A percentile compares a stretch with the other conserved stretches of the same genome.
phyloP scores from a whole-genome alignment of 108 stramenopile genomes.

The Schizochytrium sp. region DNA sequence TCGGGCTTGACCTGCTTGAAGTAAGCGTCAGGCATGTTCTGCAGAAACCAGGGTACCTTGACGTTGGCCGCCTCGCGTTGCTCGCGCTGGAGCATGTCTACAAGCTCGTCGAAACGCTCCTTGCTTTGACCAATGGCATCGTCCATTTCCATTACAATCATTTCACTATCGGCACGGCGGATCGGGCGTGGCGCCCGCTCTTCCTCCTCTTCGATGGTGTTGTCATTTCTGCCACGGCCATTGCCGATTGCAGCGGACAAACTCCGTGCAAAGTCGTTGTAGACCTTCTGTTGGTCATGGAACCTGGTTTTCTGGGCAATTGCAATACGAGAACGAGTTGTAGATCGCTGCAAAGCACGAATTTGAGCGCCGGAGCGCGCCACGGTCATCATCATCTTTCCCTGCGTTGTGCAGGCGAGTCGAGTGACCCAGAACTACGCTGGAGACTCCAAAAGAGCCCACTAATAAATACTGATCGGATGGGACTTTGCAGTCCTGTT shows the following conservation, averaged over 20 bases:
- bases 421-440: too few relatives aligned
- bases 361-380: too few relatives aligned
- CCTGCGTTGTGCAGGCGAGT: too few relatives aligned
- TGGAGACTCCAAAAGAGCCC: too few relatives aligned
- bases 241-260: background rate
- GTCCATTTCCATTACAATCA: conserved; percentile 52
- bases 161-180: conserved; percentile 43
- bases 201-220: background rate
- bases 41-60: conserved; percentile 92
- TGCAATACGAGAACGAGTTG: too few relatives aligned
- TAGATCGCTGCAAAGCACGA: too few relatives aligned
- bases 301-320: too few relatives aligned
- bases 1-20: conserved; percentile 90
- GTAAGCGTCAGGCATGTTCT: conserved; percentile 88
- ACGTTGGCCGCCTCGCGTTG: conserved; percentile 43
- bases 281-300: background rate
- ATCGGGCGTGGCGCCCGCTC: conserved; percentile 18
- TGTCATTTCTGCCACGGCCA: background rate
- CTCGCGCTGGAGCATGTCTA: conserved; percentile 60
- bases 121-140: conserved; percentile 9
- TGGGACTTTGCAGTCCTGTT: too few relatives aligned
- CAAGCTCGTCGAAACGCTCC: conserved; percentile 37
- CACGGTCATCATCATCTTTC: too few relatives aligned
- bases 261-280: background rate
- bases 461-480: too few relatives aligned